Percentiles rank a stretch among this genome's conserved stretches.
These are phyloP conservation scores for Neofusicoccum umdonicola DNA, from an alignment of 2,329 filamentous ascomycete genomes.

Conservation along the genomic window DNA sequence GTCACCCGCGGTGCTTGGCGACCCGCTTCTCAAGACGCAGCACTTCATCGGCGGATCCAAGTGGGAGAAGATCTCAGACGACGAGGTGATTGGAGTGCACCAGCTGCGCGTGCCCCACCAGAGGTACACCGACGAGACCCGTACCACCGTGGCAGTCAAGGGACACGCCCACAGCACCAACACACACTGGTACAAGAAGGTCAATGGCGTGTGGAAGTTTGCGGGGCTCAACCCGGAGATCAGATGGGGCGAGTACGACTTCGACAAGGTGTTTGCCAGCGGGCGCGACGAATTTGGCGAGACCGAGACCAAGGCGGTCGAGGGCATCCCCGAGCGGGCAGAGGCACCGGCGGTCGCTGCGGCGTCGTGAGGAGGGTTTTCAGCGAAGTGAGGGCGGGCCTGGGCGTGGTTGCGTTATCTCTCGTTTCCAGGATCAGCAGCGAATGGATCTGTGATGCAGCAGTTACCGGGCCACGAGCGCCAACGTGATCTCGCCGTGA, in stretches of 20 bases:
- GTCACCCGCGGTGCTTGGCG: conserved; percentile 52
- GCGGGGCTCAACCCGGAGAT: conserved; percentile 55
- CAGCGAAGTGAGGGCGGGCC: neutral
- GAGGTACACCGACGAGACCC: conserved; percentile 50
- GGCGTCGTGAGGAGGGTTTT: neutral
- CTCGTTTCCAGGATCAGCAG: conserved; percentile 8
- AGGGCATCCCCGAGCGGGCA: conserved; percentile 31
- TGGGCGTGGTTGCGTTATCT: conserved; percentile 6
- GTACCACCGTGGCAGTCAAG: conserved; percentile 50
- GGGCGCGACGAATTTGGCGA: conserved; percentile 48
- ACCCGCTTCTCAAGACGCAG: conserved; percentile 55
- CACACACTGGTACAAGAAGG: conserved; percentile 55
- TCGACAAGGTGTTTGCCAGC: conserved; percentile 54
- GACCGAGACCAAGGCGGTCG: conserved; percentile 37
- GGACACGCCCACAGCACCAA: conserved; percentile 58
- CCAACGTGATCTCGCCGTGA: conserved; percentile 14
- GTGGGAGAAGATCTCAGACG: conserved; percentile 51
- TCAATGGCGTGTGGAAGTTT: conserved; percentile 60
- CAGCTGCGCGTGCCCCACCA: conserved; percentile 60
- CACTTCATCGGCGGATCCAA: conserved; percentile 55
- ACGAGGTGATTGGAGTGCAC: conserved; percentile 53
- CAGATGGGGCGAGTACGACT: conserved; percentile 56
- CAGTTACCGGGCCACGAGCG: conserved; percentile 12
- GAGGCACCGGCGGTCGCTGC: neutral
- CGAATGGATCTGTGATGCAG: conserved; percentile 12